phyloP scores from a whole-genome alignment of 2,329 filamentous ascomycete species.

The Epichloe sylvatica region DNA sequence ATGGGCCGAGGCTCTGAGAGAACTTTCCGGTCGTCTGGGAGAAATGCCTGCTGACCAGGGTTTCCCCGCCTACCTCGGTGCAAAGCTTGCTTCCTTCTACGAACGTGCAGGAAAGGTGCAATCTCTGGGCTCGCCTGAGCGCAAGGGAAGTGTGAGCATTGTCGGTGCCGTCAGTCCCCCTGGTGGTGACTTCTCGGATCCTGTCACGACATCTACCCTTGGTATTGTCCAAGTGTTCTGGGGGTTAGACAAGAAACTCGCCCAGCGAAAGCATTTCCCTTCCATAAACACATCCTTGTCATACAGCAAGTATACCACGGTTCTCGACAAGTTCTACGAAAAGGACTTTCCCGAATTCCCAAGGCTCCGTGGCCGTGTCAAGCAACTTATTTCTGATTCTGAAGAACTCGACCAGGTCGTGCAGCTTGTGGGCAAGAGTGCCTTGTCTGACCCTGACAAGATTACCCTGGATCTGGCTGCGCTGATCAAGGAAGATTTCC shows the following conservation, averaged over 20 bases:
- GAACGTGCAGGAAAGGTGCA: slow-evolving; percentile 86
- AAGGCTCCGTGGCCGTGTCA: slow-evolving; percentile 80
- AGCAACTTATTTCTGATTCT: slow-evolving; percentile 82
- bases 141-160: slow-evolving; percentile 87
- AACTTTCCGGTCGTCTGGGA: slow-evolving; percentile 94
- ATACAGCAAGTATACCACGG: slow-evolving; percentile 89
- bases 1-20: slow-evolving; percentile 97
- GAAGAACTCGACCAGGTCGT: slow-evolving; percentile 98
- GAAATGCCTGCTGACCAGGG: slow-evolving; percentile 99
- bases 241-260: slow-evolving; percentile 99
- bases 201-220: slow-evolving; percentile 84
- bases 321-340: slow-evolving; percentile 87
- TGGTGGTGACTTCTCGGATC: slow-evolving; percentile 97
- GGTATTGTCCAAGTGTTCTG: slow-evolving; percentile 99
- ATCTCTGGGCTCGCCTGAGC: slow-evolving; percentile 75
- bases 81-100: slow-evolving; percentile 98
- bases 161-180: slow-evolving; percentile 95
- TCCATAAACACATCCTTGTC: slow-evolving; percentile 91
- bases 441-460: slow-evolving; percentile 92
- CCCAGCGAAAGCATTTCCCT: slow-evolving; percentile 97
- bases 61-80: slow-evolving; percentile 94
- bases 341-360: slow-evolving; percentile 93
- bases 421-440: slow-evolving; percentile 94
- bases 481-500: slow-evolving; percentile 93
- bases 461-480: slow-evolving; percentile 89